Evolutionary conservation across 768 basidiomycete genomes (phyloP).

Genomic region (Phaeolepiota aurea): DNA sequence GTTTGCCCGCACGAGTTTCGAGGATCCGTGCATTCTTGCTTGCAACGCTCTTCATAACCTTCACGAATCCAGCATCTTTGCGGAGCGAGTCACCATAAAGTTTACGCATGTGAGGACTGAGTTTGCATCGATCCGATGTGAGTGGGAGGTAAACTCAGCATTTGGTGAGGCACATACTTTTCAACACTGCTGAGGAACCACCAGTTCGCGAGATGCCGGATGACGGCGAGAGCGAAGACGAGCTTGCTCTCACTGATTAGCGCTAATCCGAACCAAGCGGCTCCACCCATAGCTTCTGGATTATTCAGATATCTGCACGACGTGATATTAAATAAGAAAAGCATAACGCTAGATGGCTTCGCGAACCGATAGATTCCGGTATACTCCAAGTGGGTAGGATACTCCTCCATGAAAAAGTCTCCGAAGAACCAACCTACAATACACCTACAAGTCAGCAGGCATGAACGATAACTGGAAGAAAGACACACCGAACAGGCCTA

Average conservation of each 20-base stretch:
- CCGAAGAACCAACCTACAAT: constrained; percentile 92
- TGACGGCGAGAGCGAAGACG: constrained; percentile 77
- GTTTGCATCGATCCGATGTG: constrained; percentile 1
- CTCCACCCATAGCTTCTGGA: constrained; percentile 93
- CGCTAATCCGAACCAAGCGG: constrained; percentile 89
- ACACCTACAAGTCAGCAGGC: constrained; percentile 33
- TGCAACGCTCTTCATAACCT: constrained; percentile 94
- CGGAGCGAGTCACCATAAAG: constrained; percentile 90
- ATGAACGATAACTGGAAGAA: background rate
- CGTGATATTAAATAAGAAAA: background rate
- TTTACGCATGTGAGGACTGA: constrained; percentile 96
- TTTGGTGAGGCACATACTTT: constrained; percentile 47
- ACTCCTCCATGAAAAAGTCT: constrained; percentile 94
- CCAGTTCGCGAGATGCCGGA: constrained; percentile 85
- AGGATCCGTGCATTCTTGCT: constrained; percentile 71
- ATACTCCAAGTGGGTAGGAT: constrained; percentile 84
- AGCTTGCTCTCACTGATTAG: constrained; percentile 89
- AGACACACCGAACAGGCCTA: constrained; percentile 80
- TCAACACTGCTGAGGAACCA: constrained; percentile 94
- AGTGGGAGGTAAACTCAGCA: constrained; percentile 3
- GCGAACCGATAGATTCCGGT: constrained; percentile 89
- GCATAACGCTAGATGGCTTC: constrained; percentile 1
- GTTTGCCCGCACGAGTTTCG: constrained; percentile 68
- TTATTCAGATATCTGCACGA: constrained; percentile 76
- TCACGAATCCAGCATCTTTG: constrained; percentile 95